Conservation (phyloP, 225 moss, liverwort and hornwort genomes). For the Asterella californica region DNA sequence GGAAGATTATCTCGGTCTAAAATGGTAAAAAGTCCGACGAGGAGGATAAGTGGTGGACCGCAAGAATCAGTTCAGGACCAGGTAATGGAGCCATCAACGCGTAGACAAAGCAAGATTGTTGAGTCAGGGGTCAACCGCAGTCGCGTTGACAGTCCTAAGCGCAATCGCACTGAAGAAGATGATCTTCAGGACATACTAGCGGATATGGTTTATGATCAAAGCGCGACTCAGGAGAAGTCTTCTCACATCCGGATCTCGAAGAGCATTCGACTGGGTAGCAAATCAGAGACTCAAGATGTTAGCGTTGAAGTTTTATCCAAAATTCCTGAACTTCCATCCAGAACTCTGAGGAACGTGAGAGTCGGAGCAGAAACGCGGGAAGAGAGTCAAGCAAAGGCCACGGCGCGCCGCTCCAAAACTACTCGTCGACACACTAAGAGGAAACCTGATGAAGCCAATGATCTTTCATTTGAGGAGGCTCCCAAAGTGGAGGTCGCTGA, state of each 20-base stretch:
- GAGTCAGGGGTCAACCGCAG: background rate
- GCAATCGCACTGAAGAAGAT: constrained; percentile 30
- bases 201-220: constrained; percentile 39
- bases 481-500: constrained; percentile 7
- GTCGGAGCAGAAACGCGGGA: constrained; percentile 17
- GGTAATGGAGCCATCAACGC: constrained; percentile 3
- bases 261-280: constrained; percentile 14
- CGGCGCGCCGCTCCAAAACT: constrained; percentile 24
- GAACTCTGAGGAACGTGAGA: background rate
- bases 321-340: constrained; percentile 4
- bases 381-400: constrained; percentile 19
- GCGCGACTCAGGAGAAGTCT: constrained; percentile 26
- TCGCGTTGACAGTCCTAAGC: constrained; percentile 21
- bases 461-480: constrained; percentile 22
- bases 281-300: constrained; percentile 14
- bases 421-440: constrained; percentile 39
- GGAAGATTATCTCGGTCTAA: constrained; percentile 15
- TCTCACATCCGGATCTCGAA: constrained; percentile 25
- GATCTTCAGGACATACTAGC: constrained; percentile 40
- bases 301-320: constrained; percentile 2
- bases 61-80: constrained; percentile 12
- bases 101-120: constrained; percentile 25
- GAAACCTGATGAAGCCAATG: constrained; percentile 31
- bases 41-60: constrained; percentile 4
- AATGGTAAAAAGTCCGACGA: constrained; percentile 24